Conservation (phyloP, 352 stramenopile species). For the Pythium biforme region DNA sequence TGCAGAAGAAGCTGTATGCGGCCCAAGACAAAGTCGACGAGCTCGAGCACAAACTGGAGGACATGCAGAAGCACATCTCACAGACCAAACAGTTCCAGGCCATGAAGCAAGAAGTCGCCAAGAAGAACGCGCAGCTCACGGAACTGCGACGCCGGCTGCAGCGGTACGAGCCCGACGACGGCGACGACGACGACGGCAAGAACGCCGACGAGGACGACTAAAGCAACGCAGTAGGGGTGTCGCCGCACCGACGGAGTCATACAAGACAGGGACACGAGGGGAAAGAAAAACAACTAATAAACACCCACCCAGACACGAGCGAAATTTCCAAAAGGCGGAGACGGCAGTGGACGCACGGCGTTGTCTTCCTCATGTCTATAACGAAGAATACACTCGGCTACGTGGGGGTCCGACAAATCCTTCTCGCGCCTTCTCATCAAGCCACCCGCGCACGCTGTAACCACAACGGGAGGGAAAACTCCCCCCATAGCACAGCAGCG, state of each 20-base stretch:
- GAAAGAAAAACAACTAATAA: neutral
- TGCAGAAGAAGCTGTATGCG: constrained; percentile 61
- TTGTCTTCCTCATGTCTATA: constrained; percentile 13
- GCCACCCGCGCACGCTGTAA: neutral
- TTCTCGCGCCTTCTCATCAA: constrained; percentile 9
- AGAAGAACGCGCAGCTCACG: constrained; percentile 82
- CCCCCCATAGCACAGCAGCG: neutral
- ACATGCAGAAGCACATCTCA: constrained; percentile 62
- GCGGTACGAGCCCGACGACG: constrained; percentile 72
- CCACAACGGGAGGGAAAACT: neutral
- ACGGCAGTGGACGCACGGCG: constrained; percentile 11
- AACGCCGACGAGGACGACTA: constrained; percentile 48
- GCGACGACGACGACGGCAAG: constrained; percentile 46
- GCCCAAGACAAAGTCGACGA: constrained; percentile 52
- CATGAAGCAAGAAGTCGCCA: constrained; percentile 78
- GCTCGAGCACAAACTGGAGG: constrained; percentile 56
- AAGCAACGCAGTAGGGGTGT: neutral
- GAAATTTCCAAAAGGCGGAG: constrained; percentile 16
- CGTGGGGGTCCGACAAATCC: neutral
- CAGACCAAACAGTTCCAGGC: constrained; percentile 83
- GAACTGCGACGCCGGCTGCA: constrained; percentile 63
- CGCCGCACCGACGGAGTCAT: too few relatives aligned
- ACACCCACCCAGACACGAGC: neutral
- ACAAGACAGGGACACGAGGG: too few relatives aligned
- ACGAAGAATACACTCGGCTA: constrained; percentile 17